Conservation (phyloP, 768 basidiomycete species). For the Russula sp. region DNA sequence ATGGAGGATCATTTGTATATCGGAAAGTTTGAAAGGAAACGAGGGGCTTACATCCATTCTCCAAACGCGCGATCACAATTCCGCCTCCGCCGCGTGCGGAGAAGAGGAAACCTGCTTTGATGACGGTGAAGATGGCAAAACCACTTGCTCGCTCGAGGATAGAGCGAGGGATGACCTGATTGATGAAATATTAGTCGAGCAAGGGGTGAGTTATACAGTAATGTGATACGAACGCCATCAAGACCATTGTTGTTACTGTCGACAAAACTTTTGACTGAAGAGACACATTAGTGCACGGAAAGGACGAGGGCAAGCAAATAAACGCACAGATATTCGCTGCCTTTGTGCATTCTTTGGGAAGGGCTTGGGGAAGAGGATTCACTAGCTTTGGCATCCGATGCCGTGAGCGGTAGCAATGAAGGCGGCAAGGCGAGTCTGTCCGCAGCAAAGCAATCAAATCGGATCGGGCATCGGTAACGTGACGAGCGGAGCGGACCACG, state of each 20-base stretch:
- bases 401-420: not conserved
- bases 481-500: too few species aligned
- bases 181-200: not conserved
- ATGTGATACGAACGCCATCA: conserved; percentile 50
- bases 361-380: conserved; percentile 45
- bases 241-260: conserved; percentile 74
- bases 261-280: conserved; percentile 75
- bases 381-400: conserved; percentile 32
- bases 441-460: not conserved
- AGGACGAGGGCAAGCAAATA: not conserved
- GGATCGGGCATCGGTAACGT: too few species aligned
- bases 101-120: conserved; percentile 66
- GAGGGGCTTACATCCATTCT: conserved; percentile 64
- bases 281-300: conserved; percentile 1
- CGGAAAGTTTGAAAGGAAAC: not conserved
- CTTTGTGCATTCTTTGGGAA: conserved; percentile 81
- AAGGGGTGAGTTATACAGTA: not conserved
- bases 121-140: conserved; percentile 87
- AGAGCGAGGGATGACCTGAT: conserved; percentile 46
- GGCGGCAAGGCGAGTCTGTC: not conserved
- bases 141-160: conserved; percentile 56
- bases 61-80: conserved; percentile 77
- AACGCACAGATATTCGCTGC: conserved; percentile 80
- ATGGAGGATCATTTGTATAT: not conserved
- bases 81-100: conserved; percentile 79